These are phyloP conservation scores for Chalciporus sp. DNA, from an alignment of 1,284 basidiomycete genomes.

Conservation along the genomic window DNA sequence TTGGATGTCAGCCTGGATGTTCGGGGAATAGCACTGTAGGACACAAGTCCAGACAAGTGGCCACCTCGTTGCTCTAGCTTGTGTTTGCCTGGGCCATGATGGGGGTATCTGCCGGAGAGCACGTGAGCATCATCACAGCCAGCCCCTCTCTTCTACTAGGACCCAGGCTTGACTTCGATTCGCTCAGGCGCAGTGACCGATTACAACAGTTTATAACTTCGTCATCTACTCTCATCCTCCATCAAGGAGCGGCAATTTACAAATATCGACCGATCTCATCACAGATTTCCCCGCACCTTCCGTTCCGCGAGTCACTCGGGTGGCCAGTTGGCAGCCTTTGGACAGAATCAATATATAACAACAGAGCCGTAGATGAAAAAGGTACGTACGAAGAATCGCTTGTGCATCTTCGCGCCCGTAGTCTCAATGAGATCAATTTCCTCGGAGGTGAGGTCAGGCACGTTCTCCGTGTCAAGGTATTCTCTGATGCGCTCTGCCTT, in stretches of 20 bases:
- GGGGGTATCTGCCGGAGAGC: too few relatives aligned
- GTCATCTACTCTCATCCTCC: background rate
- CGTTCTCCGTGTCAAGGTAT: constrained; percentile 55
- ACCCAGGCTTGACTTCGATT: too few relatives aligned
- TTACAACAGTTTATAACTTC: too few relatives aligned
- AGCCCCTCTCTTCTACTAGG: too few relatives aligned
- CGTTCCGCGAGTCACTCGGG: constrained; percentile 8
- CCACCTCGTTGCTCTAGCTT: too few relatives aligned
- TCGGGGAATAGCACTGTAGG: too few relatives aligned
- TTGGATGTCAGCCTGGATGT: too few relatives aligned
- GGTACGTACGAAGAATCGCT: constrained; percentile 35
- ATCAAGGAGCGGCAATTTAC: background rate
- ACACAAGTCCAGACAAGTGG: too few relatives aligned
- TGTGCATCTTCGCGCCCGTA: constrained; percentile 63
- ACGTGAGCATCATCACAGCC: too few relatives aligned
- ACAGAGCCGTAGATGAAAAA: background rate
- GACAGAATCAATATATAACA: constrained; percentile 2
- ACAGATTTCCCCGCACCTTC: background rate
- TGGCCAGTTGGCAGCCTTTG: constrained; percentile 22
- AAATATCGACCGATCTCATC: background rate
- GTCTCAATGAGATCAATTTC: constrained; percentile 67
- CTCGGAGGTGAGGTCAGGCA: constrained; percentile 59
- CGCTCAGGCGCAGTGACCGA: too few relatives aligned
- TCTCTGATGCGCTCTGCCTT: constrained; percentile 71
- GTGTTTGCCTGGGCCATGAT: too few relatives aligned